A percentile compares a stretch with the other conserved stretches of the same genome.
Conservation (phyloP, 345 rosid genomes). For the Chamaenerion angustifolium region DNA sequence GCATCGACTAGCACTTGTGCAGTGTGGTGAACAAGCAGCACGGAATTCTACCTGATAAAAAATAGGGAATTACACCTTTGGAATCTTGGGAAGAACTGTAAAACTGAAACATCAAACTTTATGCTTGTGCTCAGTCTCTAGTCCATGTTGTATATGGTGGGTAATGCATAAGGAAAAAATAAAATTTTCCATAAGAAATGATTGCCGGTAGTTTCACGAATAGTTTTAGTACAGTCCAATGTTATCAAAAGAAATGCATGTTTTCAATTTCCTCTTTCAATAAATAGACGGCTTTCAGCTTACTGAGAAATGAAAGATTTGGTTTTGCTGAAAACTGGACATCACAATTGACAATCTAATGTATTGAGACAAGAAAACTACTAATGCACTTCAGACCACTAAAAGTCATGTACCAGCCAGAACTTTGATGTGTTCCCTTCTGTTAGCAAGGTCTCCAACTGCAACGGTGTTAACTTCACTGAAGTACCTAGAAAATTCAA, state of each 20-base stretch:
- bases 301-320: too few relatives aligned
- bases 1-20: slow-evolving; percentile 56
- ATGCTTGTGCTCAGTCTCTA: background rate
- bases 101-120: too few relatives aligned
- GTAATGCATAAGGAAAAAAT: background rate
- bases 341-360: background rate
- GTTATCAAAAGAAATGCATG: too few relatives aligned
- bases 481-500: slow-evolving; percentile 32
- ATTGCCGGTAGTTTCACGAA: too few relatives aligned
- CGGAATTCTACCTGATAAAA: slow-evolving; percentile 60
- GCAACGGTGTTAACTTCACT: slow-evolving; percentile 67
- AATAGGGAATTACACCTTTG: slow-evolving; percentile 5
- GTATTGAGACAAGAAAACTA: background rate
- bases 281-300: too few relatives aligned
- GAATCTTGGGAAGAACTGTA: too few relatives aligned
- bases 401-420: slow-evolving; percentile 53
- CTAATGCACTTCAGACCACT: background rate
- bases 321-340: too few relatives aligned
- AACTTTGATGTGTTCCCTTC: slow-evolving; percentile 66
- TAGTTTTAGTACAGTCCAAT: too few relatives aligned
- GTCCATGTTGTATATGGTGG: too few relatives aligned
- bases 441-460: slow-evolving; percentile 62
- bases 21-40: slow-evolving; percentile 39
- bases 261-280: too few relatives aligned
- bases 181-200: too few relatives aligned